Conservation (phyloP, 2,329 filamentous ascomycete genomes). For the Phaeosphaeriaceae sp. region DNA sequence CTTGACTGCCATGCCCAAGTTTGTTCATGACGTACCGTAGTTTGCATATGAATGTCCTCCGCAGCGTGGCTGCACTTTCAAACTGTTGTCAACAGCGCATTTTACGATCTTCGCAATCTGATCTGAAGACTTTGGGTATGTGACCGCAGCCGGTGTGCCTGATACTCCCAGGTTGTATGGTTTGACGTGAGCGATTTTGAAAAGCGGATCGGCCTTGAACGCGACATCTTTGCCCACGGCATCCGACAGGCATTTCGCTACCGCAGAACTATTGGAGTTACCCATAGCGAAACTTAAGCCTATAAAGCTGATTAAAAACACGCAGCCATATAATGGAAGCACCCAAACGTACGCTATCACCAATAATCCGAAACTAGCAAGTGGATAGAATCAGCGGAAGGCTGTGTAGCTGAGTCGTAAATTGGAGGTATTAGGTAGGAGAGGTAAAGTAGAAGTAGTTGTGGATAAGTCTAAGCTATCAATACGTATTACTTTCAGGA, state of each 20-base stretch:
- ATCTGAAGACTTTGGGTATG: constrained; percentile 59
- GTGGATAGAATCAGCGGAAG: too few relatives aligned
- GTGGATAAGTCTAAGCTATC: too few relatives aligned
- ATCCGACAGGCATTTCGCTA: constrained; percentile 37
- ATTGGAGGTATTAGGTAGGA: too few relatives aligned
- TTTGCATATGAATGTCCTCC: constrained; percentile 69
- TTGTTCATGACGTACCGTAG: constrained; percentile 35
- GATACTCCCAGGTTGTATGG: constrained; percentile 47
- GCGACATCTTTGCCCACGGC: constrained; percentile 36
- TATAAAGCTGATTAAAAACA: background rate
- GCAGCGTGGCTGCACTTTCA: constrained; percentile 66
- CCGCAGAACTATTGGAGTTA: constrained; percentile 33
- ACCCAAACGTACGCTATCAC: background rate
- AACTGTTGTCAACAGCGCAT: constrained; percentile 59
- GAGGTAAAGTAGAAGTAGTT: too few relatives aligned
- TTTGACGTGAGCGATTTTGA: constrained; percentile 40
- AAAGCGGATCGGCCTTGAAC: constrained; percentile 30
- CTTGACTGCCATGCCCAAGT: background rate
- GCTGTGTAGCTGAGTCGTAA: too few relatives aligned
- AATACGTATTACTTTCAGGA: too few relatives aligned
- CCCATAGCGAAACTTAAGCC: constrained; percentile 29
- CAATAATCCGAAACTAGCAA: too few relatives aligned
- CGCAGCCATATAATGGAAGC: background rate
- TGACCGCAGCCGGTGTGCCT: constrained; percentile 60
- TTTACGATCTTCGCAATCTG: constrained; percentile 64